Percentiles rank a stretch among this genome's conserved stretches.
Evolutionary conservation across 1,139 yeast species (phyloP).

Genomic region (Kodamaea suecica): DNA sequence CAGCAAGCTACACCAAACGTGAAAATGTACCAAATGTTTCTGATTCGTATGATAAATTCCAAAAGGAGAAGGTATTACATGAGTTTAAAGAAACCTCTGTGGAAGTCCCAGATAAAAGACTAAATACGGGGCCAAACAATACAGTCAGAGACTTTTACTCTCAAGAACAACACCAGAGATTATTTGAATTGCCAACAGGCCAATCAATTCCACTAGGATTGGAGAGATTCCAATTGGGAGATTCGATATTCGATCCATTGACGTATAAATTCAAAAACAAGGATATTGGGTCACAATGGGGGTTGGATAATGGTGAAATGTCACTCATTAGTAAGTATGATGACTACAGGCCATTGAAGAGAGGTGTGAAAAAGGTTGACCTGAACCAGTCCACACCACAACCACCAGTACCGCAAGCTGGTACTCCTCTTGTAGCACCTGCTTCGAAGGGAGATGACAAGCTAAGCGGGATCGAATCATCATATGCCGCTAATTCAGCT

Average conservation of each 20-base stretch:
- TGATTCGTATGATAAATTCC: constrained; percentile 37
- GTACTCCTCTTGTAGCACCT: too few relatives aligned
- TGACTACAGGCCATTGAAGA: constrained; percentile 71
- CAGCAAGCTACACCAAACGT: constrained; percentile 28
- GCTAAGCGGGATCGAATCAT: constrained; percentile 4
- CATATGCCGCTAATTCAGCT: constrained; percentile 11
- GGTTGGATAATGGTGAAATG: constrained; percentile 38
- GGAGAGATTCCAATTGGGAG: constrained; percentile 70
- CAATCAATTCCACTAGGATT: constrained; percentile 38
- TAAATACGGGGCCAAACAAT: constrained; percentile 19
- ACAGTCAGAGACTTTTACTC: constrained; percentile 28
- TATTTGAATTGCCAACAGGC: constrained; percentile 80
- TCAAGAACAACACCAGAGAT: constrained; percentile 41
- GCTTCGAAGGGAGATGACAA: constrained; percentile 23
- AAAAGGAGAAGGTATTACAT: constrained; percentile 38
- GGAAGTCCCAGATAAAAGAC: constrained; percentile 49
- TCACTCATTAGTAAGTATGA: constrained; percentile 38
- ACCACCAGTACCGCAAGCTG: constrained; percentile 8
- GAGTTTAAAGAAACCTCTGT: constrained; percentile 67
- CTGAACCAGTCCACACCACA: constrained; percentile 24
- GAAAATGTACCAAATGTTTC: constrained; percentile 35
- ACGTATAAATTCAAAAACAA: constrained; percentile 33
- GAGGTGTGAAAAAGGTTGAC: constrained; percentile 47
- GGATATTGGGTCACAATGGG: constrained; percentile 25
- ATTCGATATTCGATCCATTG: constrained; percentile 69